These are phyloP conservation scores for Alternaria hordeiaustralica DNA, from an alignment of 2,329 filamentous ascomycete species.

Conservation along the genomic window DNA sequence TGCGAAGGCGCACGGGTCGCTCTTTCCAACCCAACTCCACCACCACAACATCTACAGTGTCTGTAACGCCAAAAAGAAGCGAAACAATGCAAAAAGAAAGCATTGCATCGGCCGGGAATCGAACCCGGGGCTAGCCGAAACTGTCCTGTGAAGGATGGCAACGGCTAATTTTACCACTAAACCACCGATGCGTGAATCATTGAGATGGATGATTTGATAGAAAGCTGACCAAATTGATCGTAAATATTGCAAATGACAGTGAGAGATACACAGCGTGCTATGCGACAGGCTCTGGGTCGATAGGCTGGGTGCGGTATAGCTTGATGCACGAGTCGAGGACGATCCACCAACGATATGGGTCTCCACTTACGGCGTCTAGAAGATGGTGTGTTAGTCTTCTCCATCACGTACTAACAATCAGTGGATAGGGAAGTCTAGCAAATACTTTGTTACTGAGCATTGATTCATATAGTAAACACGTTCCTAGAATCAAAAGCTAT, in stretches of 20 bases:
- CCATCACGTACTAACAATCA: background rate
- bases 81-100: constrained; percentile 6
- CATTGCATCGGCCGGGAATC: constrained; percentile 32
- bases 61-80: background rate
- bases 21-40: background rate
- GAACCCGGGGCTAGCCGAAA: constrained; percentile 35
- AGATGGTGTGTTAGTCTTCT: background rate
- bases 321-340: background rate
- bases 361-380: background rate
- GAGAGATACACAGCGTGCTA: background rate
- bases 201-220: background rate
- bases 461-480: background rate
- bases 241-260: background rate
- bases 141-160: constrained; percentile 16
- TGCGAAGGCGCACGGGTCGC: background rate
- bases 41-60: background rate
- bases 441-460: background rate
- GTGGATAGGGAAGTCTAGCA: background rate
- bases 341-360: background rate
- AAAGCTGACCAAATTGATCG: background rate
- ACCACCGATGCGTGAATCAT: constrained; percentile 26
- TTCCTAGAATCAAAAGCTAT: rapidly evolving
- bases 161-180: constrained; percentile 40
- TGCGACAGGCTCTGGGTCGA: background rate
- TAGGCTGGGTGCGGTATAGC: background rate